Evolutionary conservation across 2,329 filamentous ascomycete species (phyloP), one percentile per base, ranked within the genome.

Genomic region (Trichoderma sp.): DNA sequence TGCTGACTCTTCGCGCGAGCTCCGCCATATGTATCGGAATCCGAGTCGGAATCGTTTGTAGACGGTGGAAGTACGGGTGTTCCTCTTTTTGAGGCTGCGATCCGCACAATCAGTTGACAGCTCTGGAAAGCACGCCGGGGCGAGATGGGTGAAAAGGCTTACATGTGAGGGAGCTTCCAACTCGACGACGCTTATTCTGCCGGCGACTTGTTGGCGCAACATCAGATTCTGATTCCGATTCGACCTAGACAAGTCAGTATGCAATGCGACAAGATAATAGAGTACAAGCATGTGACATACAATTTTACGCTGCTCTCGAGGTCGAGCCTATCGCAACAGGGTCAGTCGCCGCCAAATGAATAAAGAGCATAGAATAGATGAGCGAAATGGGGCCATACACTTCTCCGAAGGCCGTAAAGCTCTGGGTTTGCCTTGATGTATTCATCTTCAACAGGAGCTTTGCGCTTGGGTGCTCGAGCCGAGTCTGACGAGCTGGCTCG

Each of bases 371-470:
- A 8, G 19, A 60, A 56, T 7, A 43, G 61, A 43, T 8, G 27
- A n/a, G 24, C 27, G 35, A 13, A 52, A 35, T 56, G 60, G 24
- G 5, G 35, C 81, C 91, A 72, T 90, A 96, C 94, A 83, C 96
- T 99, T 83, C 96, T 89, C 75, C 96, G 89, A 74, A 99, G 85
- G 59, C 96, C 96, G 83, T 98, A 99, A 10, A 99, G 85, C 81
- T 97, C 94, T 56, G 96, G 96, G 76, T 99, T 97, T 77, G 93
- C 92, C 75, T 91, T 87, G 75, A 98, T 97, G 77, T 90, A 94
- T 58, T 94, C 90, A 70, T 96, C 91, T 63, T 91, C 89, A 47
- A 87, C 78, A 77, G 85, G 79, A 73, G 85, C 81, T 82, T 92
- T 91, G 81, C 94, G 91, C 85, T 97, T 97, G 71, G 85, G 81